Percentiles rank a stretch among this genome's conserved stretches.
Conservation (phyloP, 2,329 filamentous ascomycete species). For the Malbranchea zuffiana region DNA sequence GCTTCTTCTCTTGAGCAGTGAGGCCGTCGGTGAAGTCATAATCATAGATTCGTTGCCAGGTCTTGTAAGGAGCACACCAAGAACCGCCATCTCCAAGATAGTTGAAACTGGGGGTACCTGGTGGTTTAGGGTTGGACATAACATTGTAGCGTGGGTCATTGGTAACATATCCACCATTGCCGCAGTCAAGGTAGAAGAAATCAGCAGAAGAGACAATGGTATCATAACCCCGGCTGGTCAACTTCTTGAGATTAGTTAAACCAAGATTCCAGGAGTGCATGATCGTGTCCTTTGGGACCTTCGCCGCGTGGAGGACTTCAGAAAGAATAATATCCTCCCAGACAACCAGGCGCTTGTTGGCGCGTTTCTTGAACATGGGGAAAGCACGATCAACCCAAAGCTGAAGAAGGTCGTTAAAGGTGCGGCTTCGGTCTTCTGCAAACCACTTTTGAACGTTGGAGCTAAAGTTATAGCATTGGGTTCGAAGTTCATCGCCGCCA, state of each 20-base stretch:
- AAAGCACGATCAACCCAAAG: constrained; percentile 44
- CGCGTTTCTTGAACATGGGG: constrained; percentile 39
- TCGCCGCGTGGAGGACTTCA: constrained; percentile 33
- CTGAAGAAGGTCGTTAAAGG: constrained; percentile 43
- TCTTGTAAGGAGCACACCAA: constrained; percentile 51
- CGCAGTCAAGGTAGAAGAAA: constrained; percentile 49
- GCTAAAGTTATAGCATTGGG: constrained; percentile 49
- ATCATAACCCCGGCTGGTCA: constrained; percentile 43
- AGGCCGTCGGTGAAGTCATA: constrained; percentile 46
- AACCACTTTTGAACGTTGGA: constrained; percentile 41
- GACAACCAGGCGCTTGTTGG: constrained; percentile 45
- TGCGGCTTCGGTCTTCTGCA: constrained; percentile 39
- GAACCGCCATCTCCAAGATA: constrained; percentile 44
- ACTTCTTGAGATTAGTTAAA: constrained; percentile 41
- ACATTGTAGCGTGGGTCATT: constrained; percentile 49
- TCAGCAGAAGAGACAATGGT: constrained; percentile 47
- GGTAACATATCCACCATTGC: constrained; percentile 43
- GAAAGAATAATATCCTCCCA: constrained; percentile 46
- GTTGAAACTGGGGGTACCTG: constrained; percentile 43
- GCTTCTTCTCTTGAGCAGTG: constrained; percentile 37
- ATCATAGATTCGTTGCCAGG: constrained; percentile 50
- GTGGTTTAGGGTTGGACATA: constrained; percentile 41
- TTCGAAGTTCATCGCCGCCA: constrained; percentile 46
- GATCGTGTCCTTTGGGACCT: constrained; percentile 42
- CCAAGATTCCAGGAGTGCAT: constrained; percentile 48